These are phyloP conservation scores for Selaginella tamariscina DNA, from an alignment of 75 land plant species.

Conservation along the genomic window DNA sequence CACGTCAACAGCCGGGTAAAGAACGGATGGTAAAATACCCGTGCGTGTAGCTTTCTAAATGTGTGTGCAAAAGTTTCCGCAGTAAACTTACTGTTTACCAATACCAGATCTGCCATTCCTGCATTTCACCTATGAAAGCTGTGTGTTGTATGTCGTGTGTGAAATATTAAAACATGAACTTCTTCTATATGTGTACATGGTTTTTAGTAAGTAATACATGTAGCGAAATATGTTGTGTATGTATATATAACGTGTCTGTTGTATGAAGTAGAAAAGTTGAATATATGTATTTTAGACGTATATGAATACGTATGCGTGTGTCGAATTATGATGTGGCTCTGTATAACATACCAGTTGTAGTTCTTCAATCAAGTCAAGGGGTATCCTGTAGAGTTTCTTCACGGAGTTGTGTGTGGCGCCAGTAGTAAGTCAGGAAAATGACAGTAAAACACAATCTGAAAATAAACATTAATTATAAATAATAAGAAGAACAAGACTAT, in stretches of 20 bases:
- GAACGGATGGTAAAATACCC: conserved; percentile 70
- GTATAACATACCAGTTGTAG: conserved; percentile 82
- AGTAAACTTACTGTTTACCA: conserved; percentile 95
- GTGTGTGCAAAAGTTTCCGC: conserved; percentile 78
- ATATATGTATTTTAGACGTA: too few species aligned
- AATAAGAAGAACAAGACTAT: too few species aligned
- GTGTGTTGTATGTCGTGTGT: background rate
- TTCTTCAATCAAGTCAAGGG: conserved; percentile 86
- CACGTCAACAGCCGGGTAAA: conserved; percentile 93
- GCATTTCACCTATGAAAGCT: conserved; percentile 14
- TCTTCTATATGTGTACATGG: too few species aligned
- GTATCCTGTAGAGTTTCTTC: conserved; percentile 69
- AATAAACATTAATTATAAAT: too few species aligned
- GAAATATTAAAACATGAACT: background rate
- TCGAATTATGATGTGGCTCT: too few species aligned
- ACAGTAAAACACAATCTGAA: conserved; percentile 89
- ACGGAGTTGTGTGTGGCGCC: conserved; percentile 63
- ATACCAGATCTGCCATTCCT: conserved; percentile 90
- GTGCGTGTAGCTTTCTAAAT: conserved; percentile 47
- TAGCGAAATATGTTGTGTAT: background rate
- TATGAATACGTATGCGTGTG: too few species aligned
- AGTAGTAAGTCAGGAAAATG: conserved; percentile 95
- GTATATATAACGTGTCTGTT: too few species aligned
- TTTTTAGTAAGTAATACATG: conserved; percentile 13
- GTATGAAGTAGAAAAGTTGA: too few species aligned